Percentiles rank a stretch among this genome's conserved stretches.
phyloP scores from a whole-genome alignment of 1,284 basidiomycete species.

The Chalciporus sp. region DNA sequence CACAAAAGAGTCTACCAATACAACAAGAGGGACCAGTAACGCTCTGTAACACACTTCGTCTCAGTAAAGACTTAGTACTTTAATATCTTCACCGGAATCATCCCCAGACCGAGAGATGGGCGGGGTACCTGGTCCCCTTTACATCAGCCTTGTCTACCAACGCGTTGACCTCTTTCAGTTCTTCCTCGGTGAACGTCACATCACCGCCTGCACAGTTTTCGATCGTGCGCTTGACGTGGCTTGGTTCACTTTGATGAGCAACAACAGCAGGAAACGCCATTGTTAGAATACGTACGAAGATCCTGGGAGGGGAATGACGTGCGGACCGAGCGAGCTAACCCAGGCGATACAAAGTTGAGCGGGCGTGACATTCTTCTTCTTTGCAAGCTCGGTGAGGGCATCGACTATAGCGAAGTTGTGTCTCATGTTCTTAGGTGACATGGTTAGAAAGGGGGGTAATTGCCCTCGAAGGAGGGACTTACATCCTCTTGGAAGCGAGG shows the following conservation, averaged over 20 bases:
- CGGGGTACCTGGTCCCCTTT: slow-evolving; percentile 27
- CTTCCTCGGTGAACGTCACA: slow-evolving; percentile 20
- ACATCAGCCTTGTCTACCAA: slow-evolving; percentile 20
- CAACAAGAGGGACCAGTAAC: too few relatives aligned
- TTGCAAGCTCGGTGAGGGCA: slow-evolving; percentile 45
- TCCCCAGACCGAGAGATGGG: slow-evolving; percentile 8
- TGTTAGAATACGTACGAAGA: slow-evolving; percentile 27
- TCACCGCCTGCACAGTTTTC: slow-evolving; percentile 32
- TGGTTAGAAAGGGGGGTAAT: not conserved
- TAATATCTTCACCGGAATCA: too few relatives aligned
- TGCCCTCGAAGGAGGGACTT: not conserved
- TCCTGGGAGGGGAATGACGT: slow-evolving; percentile 33
- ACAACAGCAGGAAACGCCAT: too few relatives aligned
- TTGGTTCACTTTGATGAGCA: not conserved
- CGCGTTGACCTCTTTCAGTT: slow-evolving; percentile 24
- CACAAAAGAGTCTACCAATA: too few relatives aligned
- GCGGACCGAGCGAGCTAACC: slow-evolving; percentile 38
- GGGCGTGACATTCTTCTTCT: slow-evolving; percentile 47
- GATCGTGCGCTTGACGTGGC: slow-evolving; percentile 29
- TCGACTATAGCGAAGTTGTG: slow-evolving; percentile 59
- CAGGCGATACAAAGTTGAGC: slow-evolving; percentile 64
- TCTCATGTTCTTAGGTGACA: slow-evolving; percentile 40
- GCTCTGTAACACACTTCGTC: too few relatives aligned
- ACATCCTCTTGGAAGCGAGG: slow-evolving; percentile 36
- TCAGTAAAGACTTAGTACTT: not conserved